phyloP scores from a whole-genome alignment of 1,284 basidiomycete species.

The Sanguinoderma infundibulare region DNA sequence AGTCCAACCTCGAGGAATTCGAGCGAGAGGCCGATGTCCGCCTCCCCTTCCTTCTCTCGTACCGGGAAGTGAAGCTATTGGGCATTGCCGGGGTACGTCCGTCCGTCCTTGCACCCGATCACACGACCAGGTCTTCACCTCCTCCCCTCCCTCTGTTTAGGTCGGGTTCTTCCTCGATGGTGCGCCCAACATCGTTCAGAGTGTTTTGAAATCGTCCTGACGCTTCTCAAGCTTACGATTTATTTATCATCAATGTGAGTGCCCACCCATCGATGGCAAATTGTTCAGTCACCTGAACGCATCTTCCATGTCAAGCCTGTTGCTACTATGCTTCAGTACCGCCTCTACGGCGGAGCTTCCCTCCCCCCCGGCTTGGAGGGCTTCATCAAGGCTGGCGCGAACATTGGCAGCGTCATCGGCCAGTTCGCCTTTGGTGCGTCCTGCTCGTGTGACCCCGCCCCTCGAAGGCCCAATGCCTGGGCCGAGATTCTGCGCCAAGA shows the following conservation, averaged over 20 bases:
- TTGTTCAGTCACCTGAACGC: not conserved
- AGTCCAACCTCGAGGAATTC: conserved; percentile 47
- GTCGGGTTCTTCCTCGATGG: conserved; percentile 76
- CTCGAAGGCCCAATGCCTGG: conserved; percentile 14
- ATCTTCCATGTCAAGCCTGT: conserved; percentile 60
- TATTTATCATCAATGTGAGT: conserved; percentile 77
- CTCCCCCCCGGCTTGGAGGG: conserved; percentile 66
- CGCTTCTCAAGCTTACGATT: conserved; percentile 60
- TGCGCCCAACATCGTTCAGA: conserved; percentile 33
- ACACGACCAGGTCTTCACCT: conserved; percentile 15
- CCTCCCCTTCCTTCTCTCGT: conserved; percentile 51
- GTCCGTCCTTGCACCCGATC: conserved; percentile 1
- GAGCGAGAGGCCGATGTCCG: conserved; percentile 47
- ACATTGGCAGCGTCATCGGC: conserved; percentile 77
- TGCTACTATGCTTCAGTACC: conserved; percentile 76
- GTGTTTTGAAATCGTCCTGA: not conserved
- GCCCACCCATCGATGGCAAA: not conserved
- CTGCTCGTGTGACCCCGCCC: conserved; percentile 15
- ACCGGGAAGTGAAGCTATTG: conserved; percentile 58
- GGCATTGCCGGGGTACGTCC: conserved; percentile 61
- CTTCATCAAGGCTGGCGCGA: conserved; percentile 69
- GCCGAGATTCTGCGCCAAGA: not conserved
- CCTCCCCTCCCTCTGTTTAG: conserved; percentile 33
- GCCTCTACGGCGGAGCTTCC: conserved; percentile 58
- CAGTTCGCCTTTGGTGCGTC: conserved; percentile 68